A percentile compares a stretch with the other conserved stretches of the same genome.
Evolutionary conservation across 1,139 yeast species (phyloP).

Genomic region (Magnusiomyces suaveolens): DNA sequence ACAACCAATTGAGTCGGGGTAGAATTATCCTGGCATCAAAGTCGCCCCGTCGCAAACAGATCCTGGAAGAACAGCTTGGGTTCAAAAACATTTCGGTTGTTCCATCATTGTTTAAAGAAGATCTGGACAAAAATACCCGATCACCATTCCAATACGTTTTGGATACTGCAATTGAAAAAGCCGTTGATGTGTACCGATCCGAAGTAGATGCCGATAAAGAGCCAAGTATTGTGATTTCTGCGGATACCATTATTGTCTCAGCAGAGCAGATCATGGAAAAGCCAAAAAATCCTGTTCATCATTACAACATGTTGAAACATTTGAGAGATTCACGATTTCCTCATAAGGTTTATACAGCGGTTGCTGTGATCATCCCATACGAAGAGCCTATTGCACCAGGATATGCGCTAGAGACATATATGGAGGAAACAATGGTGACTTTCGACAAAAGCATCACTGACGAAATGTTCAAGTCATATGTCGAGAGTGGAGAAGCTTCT

Average conservation of each 20-base stretch:
- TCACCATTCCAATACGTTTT: conserved; percentile 55
- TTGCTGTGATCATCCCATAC: conserved; percentile 43
- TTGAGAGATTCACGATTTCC: conserved; percentile 39
- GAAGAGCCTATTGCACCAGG: conserved; percentile 35
- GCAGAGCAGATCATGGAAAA: conserved; percentile 59
- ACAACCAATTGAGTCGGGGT: conserved; percentile 12
- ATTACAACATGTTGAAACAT: conserved; percentile 39
- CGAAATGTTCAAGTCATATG: conserved; percentile 49
- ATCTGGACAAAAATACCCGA: conserved; percentile 46
- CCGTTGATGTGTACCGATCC: conserved; percentile 45
- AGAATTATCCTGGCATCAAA: conserved; percentile 65
- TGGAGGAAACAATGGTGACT: conserved; percentile 41
- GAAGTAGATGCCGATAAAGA: conserved; percentile 33
- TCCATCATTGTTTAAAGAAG: conserved; percentile 62
- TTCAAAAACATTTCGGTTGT: conserved; percentile 40
- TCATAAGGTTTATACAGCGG: conserved; percentile 58
- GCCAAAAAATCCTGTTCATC: conserved; percentile 48
- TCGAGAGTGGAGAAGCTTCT: conserved; percentile 61
- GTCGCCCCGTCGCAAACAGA: conserved; percentile 70
- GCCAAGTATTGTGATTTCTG: conserved; percentile 48
- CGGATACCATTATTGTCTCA: conserved; percentile 78
- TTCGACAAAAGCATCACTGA: conserved; percentile 44
- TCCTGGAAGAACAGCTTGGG: conserved; percentile 52
- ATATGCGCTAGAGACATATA: conserved; percentile 31
- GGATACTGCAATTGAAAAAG: conserved; percentile 61